A percentile compares a stretch with the other conserved stretches of the same genome.
These are phyloP conservation scores for Sporisorium iseilematis-ciliati DNA, from an alignment of 1,284 basidiomycete species.

Conservation along the genomic window DNA sequence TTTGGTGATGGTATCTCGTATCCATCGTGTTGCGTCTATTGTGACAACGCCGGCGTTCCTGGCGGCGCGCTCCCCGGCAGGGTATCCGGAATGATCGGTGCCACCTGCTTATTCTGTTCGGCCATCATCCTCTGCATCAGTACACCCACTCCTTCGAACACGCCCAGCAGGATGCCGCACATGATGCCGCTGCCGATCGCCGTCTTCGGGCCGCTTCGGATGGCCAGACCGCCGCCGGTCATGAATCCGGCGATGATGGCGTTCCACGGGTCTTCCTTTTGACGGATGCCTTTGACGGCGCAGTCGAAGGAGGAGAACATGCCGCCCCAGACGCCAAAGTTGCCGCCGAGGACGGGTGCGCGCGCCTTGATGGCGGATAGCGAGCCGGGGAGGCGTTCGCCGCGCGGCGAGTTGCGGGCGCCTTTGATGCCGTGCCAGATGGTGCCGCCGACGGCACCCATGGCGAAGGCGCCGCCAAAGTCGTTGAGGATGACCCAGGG, in stretches of 20 bases:
- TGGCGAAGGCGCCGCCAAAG: conserved; percentile 90
- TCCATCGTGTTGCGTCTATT: not conserved
- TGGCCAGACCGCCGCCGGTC: conserved; percentile 95
- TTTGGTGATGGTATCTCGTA: conserved; percentile 5
- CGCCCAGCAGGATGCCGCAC: conserved; percentile 95
- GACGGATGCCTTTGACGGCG: conserved; percentile 91
- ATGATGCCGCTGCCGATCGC: conserved; percentile 91
- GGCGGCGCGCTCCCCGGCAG: conserved; percentile 16
- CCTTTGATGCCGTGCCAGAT: conserved; percentile 99
- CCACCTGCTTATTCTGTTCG: conserved; percentile 75
- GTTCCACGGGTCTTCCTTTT: conserved; percentile 99
- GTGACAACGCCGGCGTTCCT: not conserved
- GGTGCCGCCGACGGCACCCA: conserved; percentile 94
- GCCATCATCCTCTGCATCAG: conserved; percentile 85
- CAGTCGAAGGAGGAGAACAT: conserved; percentile 90
- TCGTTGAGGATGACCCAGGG: conserved; percentile 99
- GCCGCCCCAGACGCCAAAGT: conserved; percentile 95
- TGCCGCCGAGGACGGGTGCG: conserved; percentile 96
- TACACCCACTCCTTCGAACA: conserved; percentile 87
- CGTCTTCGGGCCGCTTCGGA: conserved; percentile 89
- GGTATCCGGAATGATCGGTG: conserved; percentile 55
- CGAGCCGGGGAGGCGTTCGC: conserved; percentile 92
- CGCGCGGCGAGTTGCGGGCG: conserved; percentile 93
- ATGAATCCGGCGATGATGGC: conserved; percentile 98
- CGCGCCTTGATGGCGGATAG: conserved; percentile 97